Percentiles rank a stretch among this genome's conserved stretches.
phyloP scores from a whole-genome alignment of 306 rosid genomes.

The Hippophae rhamnoides region DNA sequence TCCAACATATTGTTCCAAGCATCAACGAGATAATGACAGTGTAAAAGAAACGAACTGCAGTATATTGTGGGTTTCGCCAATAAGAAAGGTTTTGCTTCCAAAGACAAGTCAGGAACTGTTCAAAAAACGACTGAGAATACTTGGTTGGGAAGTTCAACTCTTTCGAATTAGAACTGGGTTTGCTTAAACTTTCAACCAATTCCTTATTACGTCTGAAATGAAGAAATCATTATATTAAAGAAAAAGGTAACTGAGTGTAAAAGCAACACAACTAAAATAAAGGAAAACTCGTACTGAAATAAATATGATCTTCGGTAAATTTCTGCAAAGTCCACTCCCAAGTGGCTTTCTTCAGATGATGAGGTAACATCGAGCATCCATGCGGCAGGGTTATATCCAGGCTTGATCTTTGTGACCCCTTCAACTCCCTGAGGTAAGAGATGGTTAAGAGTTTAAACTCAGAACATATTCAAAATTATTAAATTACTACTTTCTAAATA shows the following conservation, averaged over 20 bases:
- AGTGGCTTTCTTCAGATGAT: slow-evolving; percentile 66
- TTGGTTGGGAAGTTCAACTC: slow-evolving; percentile 73
- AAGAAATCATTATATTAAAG: slow-evolving; percentile 13
- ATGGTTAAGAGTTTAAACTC: slow-evolving; percentile 12
- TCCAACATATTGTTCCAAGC: slow-evolving; percentile 97
- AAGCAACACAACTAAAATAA: slow-evolving; percentile 10
- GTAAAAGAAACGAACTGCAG: slow-evolving; percentile 93
- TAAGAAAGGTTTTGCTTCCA: slow-evolving; percentile 97
- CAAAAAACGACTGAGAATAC: slow-evolving; percentile 62
- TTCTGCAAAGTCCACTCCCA: slow-evolving; percentile 86
- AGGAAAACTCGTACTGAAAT: slow-evolving; percentile 55
- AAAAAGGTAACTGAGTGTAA: slow-evolving; percentile 1
- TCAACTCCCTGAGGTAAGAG: slow-evolving; percentile 56
- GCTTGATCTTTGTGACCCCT: slow-evolving; percentile 65
- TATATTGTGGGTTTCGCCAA: slow-evolving; percentile 94
- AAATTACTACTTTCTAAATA: slow-evolving; percentile 12
- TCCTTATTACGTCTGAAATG: slow-evolving; percentile 54
- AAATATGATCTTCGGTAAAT: slow-evolving; percentile 67
- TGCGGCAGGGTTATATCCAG: slow-evolving; percentile 88
- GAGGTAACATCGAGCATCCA: slow-evolving; percentile 97
- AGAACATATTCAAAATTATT: slow-evolving; percentile 4
- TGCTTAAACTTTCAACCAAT: slow-evolving; percentile 72
- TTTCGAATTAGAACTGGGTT: slow-evolving; percentile 51
- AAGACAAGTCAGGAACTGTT: slow-evolving; percentile 86
- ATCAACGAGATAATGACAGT: slow-evolving; percentile 84